These are phyloP conservation scores for Amphirosellinia nigrospora DNA, from an alignment of 495 filamentous ascomycete species.

Conservation along the genomic window DNA sequence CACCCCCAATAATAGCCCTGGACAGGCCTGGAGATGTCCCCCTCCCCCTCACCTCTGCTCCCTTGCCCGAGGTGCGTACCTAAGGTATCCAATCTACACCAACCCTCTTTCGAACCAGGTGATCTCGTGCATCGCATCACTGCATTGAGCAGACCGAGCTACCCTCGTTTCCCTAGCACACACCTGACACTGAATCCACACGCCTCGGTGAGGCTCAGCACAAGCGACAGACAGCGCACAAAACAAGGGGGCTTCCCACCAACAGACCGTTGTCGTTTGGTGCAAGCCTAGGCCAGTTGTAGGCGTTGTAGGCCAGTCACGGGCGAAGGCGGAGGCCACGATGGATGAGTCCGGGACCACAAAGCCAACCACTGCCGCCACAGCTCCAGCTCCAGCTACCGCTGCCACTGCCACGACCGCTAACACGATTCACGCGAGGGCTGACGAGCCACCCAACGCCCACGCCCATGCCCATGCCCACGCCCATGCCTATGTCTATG, in stretches of 20 bases:
- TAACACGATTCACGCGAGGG: conserved; percentile 5
- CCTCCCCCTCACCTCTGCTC: not conserved
- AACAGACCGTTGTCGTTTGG: conserved; percentile 20
- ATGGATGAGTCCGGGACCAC: conserved; percentile 23
- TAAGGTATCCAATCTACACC: not conserved
- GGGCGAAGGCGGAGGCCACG: conserved; percentile 24
- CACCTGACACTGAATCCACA: conserved; percentile 24
- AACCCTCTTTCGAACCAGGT: conserved; percentile 1
- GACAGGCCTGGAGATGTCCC: too few relatives aligned
- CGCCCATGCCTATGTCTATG: not conserved
- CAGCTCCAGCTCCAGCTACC: not conserved
- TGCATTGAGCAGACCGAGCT: conserved; percentile 24
- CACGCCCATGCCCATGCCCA: not conserved
- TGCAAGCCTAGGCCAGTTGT: conserved; percentile 6
- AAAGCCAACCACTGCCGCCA: conserved; percentile 6
- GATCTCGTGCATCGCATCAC: conserved; percentile 29
- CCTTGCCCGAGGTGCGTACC: too few relatives aligned
- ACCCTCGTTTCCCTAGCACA: conserved; percentile 23
- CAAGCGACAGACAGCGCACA: conserved; percentile 9
- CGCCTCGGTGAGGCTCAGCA: conserved; percentile 24
- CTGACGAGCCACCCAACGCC: conserved; percentile 10
- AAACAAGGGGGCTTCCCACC: conserved; percentile 6
- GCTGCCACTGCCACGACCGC: not conserved
- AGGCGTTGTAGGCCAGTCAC: not conserved
- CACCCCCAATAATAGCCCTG: too few relatives aligned